These are phyloP conservation scores for Mycena rosella DNA, from an alignment of 768 basidiomycete species.

Conservation along the genomic window DNA sequence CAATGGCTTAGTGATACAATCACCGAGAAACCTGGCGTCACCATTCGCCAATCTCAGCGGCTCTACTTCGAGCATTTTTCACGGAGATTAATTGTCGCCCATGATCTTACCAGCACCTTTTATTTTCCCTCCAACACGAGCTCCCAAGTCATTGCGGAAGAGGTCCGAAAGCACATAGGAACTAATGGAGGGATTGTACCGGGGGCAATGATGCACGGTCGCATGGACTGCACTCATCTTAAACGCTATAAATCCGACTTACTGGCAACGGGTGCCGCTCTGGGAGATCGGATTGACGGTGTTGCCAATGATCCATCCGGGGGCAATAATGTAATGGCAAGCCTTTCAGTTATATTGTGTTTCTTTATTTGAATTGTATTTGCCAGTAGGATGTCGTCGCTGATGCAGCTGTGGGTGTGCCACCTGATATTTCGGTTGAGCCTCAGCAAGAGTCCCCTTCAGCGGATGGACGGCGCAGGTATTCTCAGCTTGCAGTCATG, in stretches of 20 bases:
- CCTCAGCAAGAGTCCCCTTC: background rate
- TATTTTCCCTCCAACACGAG: slow-evolving; percentile 31
- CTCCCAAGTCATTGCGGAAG: slow-evolving; percentile 7
- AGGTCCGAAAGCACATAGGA: slow-evolving; percentile 35
- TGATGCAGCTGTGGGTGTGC: too few relatives aligned
- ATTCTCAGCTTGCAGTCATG: slow-evolving; percentile 47
- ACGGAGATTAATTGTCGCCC: slow-evolving; percentile 36
- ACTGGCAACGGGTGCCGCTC: background rate
- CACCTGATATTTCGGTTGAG: background rate
- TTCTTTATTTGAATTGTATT: too few relatives aligned
- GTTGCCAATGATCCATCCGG: slow-evolving; percentile 6
- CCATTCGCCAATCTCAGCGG: slow-evolving; percentile 40
- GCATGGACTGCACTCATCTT: slow-evolving; percentile 18
- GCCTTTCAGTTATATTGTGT: background rate
- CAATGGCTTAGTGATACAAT: slow-evolving; percentile 41
- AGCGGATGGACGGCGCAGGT: slow-evolving; percentile 18
- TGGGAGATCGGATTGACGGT: background rate
- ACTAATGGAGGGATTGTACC: slow-evolving; percentile 30
- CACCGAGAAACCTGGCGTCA: slow-evolving; percentile 24
- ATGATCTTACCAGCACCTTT: slow-evolving; percentile 22
- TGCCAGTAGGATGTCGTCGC: too few relatives aligned
- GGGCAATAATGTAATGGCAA: background rate
- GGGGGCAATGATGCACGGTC: slow-evolving; percentile 17
- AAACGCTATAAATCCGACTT: slow-evolving; percentile 4
- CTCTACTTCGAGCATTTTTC: slow-evolving; percentile 45